Evolutionary conservation across 257 asterid species (phyloP).

Genomic region (Fraxinus anomala): DNA sequence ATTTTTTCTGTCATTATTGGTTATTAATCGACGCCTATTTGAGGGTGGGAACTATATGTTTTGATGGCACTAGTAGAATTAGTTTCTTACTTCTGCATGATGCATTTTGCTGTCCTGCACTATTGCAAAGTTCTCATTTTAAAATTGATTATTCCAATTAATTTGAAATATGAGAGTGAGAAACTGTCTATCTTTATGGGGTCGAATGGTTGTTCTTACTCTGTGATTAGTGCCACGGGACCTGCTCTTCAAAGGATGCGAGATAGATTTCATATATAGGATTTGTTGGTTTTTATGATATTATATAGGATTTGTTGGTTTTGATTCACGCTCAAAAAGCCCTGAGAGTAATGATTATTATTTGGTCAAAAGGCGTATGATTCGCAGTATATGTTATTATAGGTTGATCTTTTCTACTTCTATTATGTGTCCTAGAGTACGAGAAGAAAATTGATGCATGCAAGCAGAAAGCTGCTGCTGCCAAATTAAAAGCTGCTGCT

Average conservation of each 20-base stretch:
- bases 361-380: neutral
- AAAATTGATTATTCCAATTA: neutral
- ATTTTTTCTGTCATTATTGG: neutral
- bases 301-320: neutral
- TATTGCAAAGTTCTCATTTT: neutral
- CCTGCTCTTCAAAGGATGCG: neutral
- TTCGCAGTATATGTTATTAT: neutral
- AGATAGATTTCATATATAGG: neutral
- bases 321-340: neutral
- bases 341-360: neutral
- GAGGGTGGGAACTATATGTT: neutral
- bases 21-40: neutral
- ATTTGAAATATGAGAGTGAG: neutral
- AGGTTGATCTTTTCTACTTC: slow-evolving; percentile 10
- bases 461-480: slow-evolving; percentile 55
- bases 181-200: neutral
- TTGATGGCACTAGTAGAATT: neutral
- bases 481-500: slow-evolving; percentile 50
- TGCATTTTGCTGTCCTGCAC: neutral
- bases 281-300: neutral
- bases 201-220: neutral
- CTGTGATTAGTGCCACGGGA: neutral
- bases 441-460: slow-evolving; percentile 61
- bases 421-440: slow-evolving; percentile 44
- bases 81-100: neutral